Evolutionary conservation across 2,329 filamentous ascomycete species (phyloP), one percentile per base, ranked within the genome.

Genomic region (Metarhizium guizhouense): DNA sequence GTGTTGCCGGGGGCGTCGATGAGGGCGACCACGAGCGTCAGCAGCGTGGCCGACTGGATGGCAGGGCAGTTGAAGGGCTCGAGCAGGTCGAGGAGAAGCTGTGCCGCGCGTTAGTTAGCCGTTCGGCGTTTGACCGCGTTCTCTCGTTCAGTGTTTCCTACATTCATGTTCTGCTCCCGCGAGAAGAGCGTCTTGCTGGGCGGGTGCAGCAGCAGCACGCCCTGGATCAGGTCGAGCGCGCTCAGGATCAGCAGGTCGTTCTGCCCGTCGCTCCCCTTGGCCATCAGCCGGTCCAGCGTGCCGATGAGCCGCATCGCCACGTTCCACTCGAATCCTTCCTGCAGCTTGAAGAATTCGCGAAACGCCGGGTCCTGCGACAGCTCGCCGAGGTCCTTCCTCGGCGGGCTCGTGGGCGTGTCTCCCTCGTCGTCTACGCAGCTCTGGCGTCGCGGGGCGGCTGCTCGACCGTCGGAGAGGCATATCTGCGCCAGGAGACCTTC

Each of bases 311-410:
- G 85, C 73, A 90, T 85, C 14, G 90, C 87, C 55, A 97, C 90
- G 74, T 99, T 99, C 88, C 91, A 97, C 74, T 97, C 90, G 68
- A 99, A 99, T 3, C 92, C 90, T 67, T 97, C 92, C 71, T 99
- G 94, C 61, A 97, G 71, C 70, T 95, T 90, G 77, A 96, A 96
- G 76, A 97, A 97, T 72, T 96, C 91, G 62, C 90, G 80, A 68
- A 96, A 97, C 20, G 92, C 93, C 20, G 88, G 90, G 70, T 97
- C 94, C 60, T 86, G 82, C 52, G 82, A 80, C 59, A 96, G 74
- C 56, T 90, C 85, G 25, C 76, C 75, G 52, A 96, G 78, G 14
- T 79, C 77, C 72, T 89, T 91, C 53, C 75, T 74, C 34, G 72
- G 70, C 68, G 64, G 51, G 74, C 71, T 59, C 71, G 61, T 56